Base-by-base conservation (phyloP, 306 rosid genomes). In the Vicia faba region DNA sequence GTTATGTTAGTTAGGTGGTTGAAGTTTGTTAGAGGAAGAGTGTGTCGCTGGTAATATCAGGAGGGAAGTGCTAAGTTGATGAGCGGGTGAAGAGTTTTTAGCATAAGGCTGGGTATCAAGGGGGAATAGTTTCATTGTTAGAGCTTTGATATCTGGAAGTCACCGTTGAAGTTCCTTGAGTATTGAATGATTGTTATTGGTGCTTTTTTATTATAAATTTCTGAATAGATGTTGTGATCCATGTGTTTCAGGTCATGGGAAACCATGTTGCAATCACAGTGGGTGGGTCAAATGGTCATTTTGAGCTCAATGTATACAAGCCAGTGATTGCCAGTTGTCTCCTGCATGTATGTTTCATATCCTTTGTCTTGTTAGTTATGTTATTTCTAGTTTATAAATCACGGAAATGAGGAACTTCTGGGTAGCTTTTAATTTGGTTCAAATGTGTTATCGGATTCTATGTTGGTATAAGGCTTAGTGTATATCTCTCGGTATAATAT, bases 271-370 rank as follows among this genome's bases (percentile, higher is more conserved):
- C 88, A 43, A 78, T 91, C 77, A 88, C 99, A 19, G 84, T 95
- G 51, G 99, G 99, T 29, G 99, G 97, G 73, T 84, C 99, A 29
- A 95, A 87, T 69, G 99, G 99, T 81, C 99, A 91, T 79, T 95
- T 95, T 75, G 99, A 91, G 79, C 97, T 95, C 71, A 95, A 95
- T 78, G 99, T 95, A 57, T 95, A 35, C 88, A 95, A 95, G 74
- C 99, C 99, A 48, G 59, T 91, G 96, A 95, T 95, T 75, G 97
- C 97, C 45, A 90, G 70, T 36, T 63, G 72, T 77, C 95, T 95
- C 69, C 75, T 95, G 60, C 95, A 88, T 29, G 97, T 95, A 87
- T 65, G 99, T 75, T 66, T 64, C 41, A 33, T 60, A 39, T 20
- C 61, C 11, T 11, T 25, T 64, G 39, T 38, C 39, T 56, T 58